phyloP scores from a whole-genome alignment of 1,284 basidiomycete species.

The Puccinia triticina region DNA sequence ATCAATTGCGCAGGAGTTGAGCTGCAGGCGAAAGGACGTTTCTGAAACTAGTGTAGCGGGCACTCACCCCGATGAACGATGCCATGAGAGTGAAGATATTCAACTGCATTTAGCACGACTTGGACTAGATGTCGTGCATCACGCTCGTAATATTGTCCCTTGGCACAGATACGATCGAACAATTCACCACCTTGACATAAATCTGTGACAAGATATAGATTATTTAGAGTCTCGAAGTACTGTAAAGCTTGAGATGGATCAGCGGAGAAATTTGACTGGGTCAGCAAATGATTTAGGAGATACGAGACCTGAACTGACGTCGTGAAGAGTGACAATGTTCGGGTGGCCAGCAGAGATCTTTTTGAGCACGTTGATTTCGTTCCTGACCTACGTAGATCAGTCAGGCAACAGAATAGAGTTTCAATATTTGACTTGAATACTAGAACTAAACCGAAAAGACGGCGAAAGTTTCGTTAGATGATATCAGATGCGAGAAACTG shows the following conservation, averaged over 20 bases:
- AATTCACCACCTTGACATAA: slow-evolving; percentile 97
- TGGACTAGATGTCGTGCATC: slow-evolving; percentile 88
- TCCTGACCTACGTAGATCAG: slow-evolving; percentile 73
- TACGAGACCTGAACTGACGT: slow-evolving; percentile 43
- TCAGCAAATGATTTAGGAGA: slow-evolving; percentile 45
- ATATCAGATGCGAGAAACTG: neutral
- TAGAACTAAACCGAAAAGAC: too few species aligned
- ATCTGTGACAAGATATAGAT: slow-evolving; percentile 77
- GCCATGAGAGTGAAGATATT: slow-evolving; percentile 87
- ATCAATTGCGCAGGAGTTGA: neutral
- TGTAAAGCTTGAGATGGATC: neutral
- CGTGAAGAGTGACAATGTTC: slow-evolving; percentile 65
- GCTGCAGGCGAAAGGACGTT: neutral
- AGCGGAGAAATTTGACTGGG: slow-evolving; percentile 10
- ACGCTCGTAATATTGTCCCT: slow-evolving; percentile 91
- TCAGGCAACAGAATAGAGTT: neutral
- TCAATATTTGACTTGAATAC: neutral
- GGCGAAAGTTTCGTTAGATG: neutral
- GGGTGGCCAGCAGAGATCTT: slow-evolving; percentile 84
- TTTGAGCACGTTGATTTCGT: slow-evolving; percentile 95
- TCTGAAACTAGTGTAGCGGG: neutral
- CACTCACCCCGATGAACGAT: slow-evolving; percentile 87
- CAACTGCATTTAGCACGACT: slow-evolving; percentile 82
- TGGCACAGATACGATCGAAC: slow-evolving; percentile 96
- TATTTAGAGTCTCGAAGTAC: slow-evolving; percentile 51